phyloP scores from a whole-genome alignment of 306 rosid genomes.

The Vigna hirtella region DNA sequence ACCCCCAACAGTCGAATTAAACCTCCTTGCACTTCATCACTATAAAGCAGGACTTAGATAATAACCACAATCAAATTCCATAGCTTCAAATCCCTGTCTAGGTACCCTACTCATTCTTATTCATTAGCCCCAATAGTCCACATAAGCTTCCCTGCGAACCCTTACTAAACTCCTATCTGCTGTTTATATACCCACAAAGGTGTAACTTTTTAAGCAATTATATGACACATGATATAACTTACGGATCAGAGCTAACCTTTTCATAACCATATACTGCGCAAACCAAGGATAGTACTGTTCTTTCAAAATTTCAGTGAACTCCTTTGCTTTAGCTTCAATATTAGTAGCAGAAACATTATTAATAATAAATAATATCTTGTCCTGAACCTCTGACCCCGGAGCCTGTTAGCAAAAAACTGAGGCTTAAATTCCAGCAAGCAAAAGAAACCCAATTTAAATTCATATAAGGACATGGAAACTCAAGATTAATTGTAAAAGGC shows the following conservation, averaged over 20 bases:
- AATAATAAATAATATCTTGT: conserved; percentile 92
- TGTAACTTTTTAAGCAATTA: conserved; percentile 18
- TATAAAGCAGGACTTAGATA: background rate
- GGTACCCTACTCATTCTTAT: background rate
- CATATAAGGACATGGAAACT: conserved; percentile 14
- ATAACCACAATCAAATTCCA: conserved; percentile 11
- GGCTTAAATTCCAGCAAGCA: conserved; percentile 32
- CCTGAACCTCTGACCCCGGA: conserved; percentile 95
- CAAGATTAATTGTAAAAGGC: conserved; percentile 27
- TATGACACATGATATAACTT: conserved; percentile 2
- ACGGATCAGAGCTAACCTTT: conserved; percentile 64
- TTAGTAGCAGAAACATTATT: conserved; percentile 83
- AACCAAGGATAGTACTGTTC: conserved; percentile 95
- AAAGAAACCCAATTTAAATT: conserved; percentile 8
- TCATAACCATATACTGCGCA: conserved; percentile 99
- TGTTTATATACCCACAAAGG: conserved; percentile 1
- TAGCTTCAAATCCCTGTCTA: background rate
- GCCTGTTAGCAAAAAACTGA: conserved; percentile 61
- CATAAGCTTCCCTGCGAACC: conserved; percentile 8
- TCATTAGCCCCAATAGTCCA: background rate
- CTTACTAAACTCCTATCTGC: background rate
- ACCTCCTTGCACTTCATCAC: background rate
- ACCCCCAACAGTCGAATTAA: background rate
- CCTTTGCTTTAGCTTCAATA: conserved; percentile 81
- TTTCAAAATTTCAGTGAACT: conserved; percentile 73